Percentiles rank a stretch among this genome's conserved stretches.
Conservation (phyloP, 768 basidiomycete genomes). For the Lactarius deliciosus region DNA sequence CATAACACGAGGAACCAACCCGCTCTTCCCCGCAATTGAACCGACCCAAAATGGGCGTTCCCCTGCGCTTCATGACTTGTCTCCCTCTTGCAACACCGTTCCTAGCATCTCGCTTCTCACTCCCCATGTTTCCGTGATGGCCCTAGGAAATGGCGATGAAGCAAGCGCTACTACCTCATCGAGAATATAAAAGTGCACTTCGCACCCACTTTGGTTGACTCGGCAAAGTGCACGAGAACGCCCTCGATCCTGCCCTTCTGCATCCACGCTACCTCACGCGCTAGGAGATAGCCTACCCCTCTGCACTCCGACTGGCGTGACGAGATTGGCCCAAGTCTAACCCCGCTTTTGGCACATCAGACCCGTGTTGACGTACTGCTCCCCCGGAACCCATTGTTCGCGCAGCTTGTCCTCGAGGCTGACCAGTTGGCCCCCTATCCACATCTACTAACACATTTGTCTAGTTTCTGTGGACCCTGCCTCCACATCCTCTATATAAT, state of each 20-base stretch:
- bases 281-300: constrained; percentile 15
- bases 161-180: constrained; percentile 4
- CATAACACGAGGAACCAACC: neutral
- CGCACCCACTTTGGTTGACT: neutral
- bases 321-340: constrained; percentile 17
- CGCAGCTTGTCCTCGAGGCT: constrained; percentile 27
- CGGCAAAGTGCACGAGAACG: neutral
- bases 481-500: constrained; percentile 22
- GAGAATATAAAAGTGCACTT: neutral
- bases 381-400: constrained; percentile 20
- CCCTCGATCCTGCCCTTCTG: constrained; percentile 10
- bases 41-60: neutral
- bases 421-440: constrained; percentile 24
- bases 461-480: constrained; percentile 10
- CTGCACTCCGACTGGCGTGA: constrained; percentile 18
- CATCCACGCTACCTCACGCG: constrained; percentile 23
- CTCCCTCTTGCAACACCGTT: neutral
- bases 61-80: neutral
- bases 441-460: constrained; percentile 13
- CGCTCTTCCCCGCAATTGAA: neutral
- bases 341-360: constrained; percentile 19
- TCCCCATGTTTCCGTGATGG: neutral
- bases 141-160: neutral
- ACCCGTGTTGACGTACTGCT: constrained; percentile 22
- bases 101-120: neutral